Base-by-base conservation (phyloP, 108 stramenopile genomes). In the Nitzschia sp. region DNA sequence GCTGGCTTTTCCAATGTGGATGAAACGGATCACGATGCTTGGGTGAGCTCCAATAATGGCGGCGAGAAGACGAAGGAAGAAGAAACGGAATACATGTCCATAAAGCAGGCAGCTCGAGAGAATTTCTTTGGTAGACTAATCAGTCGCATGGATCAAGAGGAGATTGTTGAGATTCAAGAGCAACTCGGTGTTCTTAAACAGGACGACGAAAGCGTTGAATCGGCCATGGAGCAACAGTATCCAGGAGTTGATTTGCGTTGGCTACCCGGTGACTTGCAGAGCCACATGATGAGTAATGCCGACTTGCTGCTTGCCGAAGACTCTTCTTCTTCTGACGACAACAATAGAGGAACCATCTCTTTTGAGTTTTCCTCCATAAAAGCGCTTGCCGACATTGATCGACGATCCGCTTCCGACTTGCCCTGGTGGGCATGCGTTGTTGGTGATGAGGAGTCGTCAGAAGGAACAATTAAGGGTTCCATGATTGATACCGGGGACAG, bases 201-300 rank as follows among this genome's bases (percentile, higher is more conserved):
- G 9, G 58, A 46, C 32, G 58, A 9, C 17, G 67, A 46, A 56
- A 29, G 11, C 5, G 24, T 57, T 3, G 4, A 4, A 13, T 28
- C 30, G 18, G 5, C 30, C 8, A 15, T n/a, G 26, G 5, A 6
- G 15, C n/a, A 32, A 9, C 8, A 5, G 9, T 25, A 60, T 32
- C 8, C 47, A 38, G 69, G 58, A 8, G 8, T 78, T 54, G 64
- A 74, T 59, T 66, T 88, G 23, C 78, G 62, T 18, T 90, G 86
- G 91, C 51, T 90, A 8, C 86, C 87, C 29, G 88, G 85, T 38
- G 87, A 90, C 69, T 55, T 89, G n/a, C 85, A 85, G 46, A 47
- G 46, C 46, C 86, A 87, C 18, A 59, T 88, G 78, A 75, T 74
- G 26, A 81, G 72, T 59, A 60, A 73, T 19, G 77, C 77, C 48